Conservation (phyloP, 441 rosid genomes). For the Syzygium malaccense region DNA sequence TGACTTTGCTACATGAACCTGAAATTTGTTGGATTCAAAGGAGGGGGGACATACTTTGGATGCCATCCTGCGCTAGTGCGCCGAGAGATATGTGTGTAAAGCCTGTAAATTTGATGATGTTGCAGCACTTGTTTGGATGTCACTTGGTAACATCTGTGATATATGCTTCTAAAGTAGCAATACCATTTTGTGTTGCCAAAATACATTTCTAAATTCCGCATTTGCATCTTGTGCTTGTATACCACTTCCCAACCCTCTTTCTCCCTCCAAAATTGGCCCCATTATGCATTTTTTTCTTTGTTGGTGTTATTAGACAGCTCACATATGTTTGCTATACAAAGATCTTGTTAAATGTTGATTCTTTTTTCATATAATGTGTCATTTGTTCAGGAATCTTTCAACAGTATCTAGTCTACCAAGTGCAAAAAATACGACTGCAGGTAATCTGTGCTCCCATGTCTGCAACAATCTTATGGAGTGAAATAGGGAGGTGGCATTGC, state of each 20-base stretch:
- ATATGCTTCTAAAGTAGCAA: background rate
- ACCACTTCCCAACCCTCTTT: background rate
- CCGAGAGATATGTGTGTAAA: background rate
- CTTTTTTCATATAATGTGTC: constrained; percentile 2
- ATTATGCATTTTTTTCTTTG: background rate
- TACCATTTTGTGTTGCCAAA: background rate
- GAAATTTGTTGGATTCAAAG: background rate
- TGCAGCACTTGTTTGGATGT: background rate
- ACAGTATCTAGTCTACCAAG: constrained; percentile 88
- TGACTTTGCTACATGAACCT: background rate
- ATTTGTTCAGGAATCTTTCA: constrained; percentile 64
- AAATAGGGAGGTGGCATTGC: background rate
- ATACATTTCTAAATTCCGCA: background rate
- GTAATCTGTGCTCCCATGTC: constrained; percentile 19
- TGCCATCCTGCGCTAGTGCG: background rate
- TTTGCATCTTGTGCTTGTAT: background rate
- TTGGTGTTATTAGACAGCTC: background rate
- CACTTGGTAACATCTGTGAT: background rate
- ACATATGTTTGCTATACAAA: background rate
- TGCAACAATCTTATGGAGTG: background rate
- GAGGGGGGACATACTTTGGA: background rate
- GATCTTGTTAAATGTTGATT: background rate
- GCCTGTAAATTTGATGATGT: background rate
- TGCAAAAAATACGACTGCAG: constrained; percentile 90
- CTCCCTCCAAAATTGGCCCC: background rate